These are phyloP conservation scores for Ascomycota sp. DNA, from an alignment of 2,329 filamentous ascomycete genomes.

Conservation along the genomic window DNA sequence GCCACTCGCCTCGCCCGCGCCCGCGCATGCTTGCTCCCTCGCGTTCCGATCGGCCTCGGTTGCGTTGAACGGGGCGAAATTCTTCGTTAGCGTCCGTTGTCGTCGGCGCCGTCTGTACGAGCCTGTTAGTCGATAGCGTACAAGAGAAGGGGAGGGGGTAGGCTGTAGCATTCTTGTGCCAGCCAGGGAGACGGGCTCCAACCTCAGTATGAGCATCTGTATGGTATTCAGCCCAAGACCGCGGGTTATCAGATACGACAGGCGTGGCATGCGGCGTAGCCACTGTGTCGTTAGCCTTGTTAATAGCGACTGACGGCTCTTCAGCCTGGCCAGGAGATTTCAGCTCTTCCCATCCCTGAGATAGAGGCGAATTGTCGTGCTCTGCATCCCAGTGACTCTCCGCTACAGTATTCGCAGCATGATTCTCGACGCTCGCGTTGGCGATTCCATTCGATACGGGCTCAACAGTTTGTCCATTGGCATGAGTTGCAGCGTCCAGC, in stretches of 20 bases:
- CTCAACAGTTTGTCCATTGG: slow-evolving; percentile 20
- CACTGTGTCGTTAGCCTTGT: slow-evolving; percentile 65
- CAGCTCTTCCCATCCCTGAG: slow-evolving; percentile 50
- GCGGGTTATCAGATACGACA: slow-evolving; percentile 30
- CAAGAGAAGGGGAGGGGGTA: background rate
- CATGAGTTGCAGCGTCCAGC: slow-evolving; percentile 28
- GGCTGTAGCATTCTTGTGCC: background rate
- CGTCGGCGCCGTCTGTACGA: slow-evolving; percentile 13
- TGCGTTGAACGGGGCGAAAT: slow-evolving; percentile 51
- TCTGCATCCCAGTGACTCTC: slow-evolving; percentile 44
- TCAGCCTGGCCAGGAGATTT: slow-evolving; percentile 51
- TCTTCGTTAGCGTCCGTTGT: slow-evolving; percentile 34
- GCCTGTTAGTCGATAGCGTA: slow-evolving; percentile 1
- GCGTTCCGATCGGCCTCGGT: slow-evolving; percentile 32
- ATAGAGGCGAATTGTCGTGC: slow-evolving; percentile 23
- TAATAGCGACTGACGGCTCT: too few species aligned
- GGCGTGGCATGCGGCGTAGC: slow-evolving; percentile 40
- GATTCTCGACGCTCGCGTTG: slow-evolving; percentile 30
- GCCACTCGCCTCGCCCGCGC: slow-evolving; percentile 25
- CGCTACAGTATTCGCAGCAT: slow-evolving; percentile 37
- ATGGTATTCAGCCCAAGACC: slow-evolving; percentile 71
- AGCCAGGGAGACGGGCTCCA: slow-evolving; percentile 4
- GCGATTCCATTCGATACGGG: slow-evolving; percentile 18
- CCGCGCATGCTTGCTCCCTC: slow-evolving; percentile 22
- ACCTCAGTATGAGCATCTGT: slow-evolving; percentile 30